Base-by-base conservation (phyloP, 129 eudicot species). In the Escallonia rubra region DNA sequence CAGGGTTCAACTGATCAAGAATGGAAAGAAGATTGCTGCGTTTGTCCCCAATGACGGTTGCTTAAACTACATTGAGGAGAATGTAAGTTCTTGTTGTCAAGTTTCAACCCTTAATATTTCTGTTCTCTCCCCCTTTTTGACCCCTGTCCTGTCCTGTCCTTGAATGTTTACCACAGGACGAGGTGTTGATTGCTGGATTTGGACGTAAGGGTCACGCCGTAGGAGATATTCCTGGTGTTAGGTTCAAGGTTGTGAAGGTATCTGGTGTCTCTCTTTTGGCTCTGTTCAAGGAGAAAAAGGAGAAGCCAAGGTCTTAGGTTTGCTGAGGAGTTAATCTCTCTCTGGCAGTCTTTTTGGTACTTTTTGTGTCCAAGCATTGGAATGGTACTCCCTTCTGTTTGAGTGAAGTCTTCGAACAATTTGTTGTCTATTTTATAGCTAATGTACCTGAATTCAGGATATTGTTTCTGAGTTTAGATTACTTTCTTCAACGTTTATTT, bases 1-100 rank as follows among this genome's bases (percentile, higher is more conserved):
- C 5, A 68, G 74, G 55, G 65, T 58, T 6, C 65, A 69, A 49
- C 51, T 82, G 12, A 82, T 82, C 10, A 82, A 82, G 65, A 78
- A 68, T 7, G 72, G 78, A 2, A 82, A 82, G 80, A 82, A 82
- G 83, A 82, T 82, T 38, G 87, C 81, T 11, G 83, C 83, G 9
- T 82, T 82, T 63, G 87, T 82, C 68, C 87, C 83, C 70, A 82
- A 82, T 2, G 87, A 82, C 52, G 87, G 87, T 71, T 82, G 87
- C 76, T 78, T 82, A 46, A 82, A 82, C 80, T 82, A 82, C 76
- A 78, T 82, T 2, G 87, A 82, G 59, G 87, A 82, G 42, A 82
- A 82, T 43, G 87, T 59, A 16, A 68, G 72, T 68, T 40, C 4
- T 43, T 46, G 44, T 3, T 38, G 46, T 56, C 2, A 54, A 54